Evolutionary conservation across 2,329 filamentous ascomycete species (phyloP).

Genomic region (Epichloe bromicola): DNA sequence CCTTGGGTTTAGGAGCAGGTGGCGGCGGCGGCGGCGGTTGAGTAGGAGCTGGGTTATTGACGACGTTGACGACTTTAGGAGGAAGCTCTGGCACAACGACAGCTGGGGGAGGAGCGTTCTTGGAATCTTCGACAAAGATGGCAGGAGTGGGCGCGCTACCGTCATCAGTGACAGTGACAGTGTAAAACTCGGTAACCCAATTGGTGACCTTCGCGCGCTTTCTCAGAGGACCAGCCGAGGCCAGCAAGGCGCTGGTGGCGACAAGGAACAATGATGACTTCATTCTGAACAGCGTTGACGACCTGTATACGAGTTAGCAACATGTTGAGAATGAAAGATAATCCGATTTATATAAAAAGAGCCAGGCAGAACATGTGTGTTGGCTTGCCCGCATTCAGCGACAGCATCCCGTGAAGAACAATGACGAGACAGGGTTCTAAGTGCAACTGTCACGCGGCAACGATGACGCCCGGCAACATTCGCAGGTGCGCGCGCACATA

Average conservation of each 20-base stretch:
- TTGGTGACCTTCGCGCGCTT: constrained; percentile 28
- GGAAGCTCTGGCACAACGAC: neutral
- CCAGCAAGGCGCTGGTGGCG: constrained; percentile 32
- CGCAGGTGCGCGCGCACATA: neutral
- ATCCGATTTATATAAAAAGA: neutral
- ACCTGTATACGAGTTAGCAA: neutral
- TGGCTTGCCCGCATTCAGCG: neutral
- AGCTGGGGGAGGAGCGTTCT: constrained; percentile 2
- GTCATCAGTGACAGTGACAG: constrained; percentile 30
- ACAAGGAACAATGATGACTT: constrained; percentile 35
- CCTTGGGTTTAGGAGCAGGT: constrained; percentile 2
- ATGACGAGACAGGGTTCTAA: neutral
- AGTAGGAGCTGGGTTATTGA: neutral
- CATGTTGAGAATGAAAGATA: neutral
- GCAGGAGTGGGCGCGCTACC: neutral
- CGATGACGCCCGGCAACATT: neutral
- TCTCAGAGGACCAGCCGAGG: constrained; percentile 29
- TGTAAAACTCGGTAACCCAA: constrained; percentile 27
- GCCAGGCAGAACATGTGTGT: neutral
- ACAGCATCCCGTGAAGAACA: neutral
- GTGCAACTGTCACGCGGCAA: neutral
- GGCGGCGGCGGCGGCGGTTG: constrained; percentile 2
- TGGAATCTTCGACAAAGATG: constrained; percentile 4
- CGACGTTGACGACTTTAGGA: neutral
- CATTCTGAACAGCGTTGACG: constrained; percentile 21